Conservation (phyloP, 129 eudicot genomes). For the Dittrichia graveolens region DNA sequence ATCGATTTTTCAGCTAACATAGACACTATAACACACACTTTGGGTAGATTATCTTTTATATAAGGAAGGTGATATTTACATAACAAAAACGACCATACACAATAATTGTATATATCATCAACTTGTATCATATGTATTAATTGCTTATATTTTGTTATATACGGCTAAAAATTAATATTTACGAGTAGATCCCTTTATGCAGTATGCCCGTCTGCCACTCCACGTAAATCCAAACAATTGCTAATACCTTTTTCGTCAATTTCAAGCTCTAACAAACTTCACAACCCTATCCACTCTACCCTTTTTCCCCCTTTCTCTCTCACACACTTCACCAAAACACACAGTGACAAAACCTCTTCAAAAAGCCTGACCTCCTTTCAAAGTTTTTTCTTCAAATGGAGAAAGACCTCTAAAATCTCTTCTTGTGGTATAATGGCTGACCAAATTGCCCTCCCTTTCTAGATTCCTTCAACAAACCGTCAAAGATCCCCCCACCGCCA, state of each 20-base stretch:
- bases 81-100: too few relatives aligned
- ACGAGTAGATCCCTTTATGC: neutral
- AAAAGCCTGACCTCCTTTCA: conserved; percentile 25
- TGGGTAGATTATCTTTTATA: too few relatives aligned
- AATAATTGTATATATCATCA: too few relatives aligned
- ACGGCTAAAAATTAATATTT: too few relatives aligned
- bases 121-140: too few relatives aligned
- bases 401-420: neutral
- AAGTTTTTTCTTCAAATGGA: conserved; percentile 32
- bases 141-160: too few relatives aligned
- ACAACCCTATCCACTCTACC: conserved; percentile 35
- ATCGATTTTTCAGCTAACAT: too few relatives aligned
- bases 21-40: too few relatives aligned
- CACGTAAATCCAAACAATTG: neutral
- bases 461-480: conserved; percentile 47
- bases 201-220: neutral
- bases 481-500: conserved; percentile 42
- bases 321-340: conserved; percentile 33
- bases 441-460: conserved; percentile 44
- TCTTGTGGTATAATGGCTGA: conserved; percentile 38
- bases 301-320: conserved; percentile 23
- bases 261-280: conserved; percentile 27
- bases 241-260: conserved; percentile 17
- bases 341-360: conserved; percentile 27
- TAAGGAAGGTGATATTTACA: too few relatives aligned